These are phyloP conservation scores for Alternaria atra DNA, from an alignment of 2,329 filamentous ascomycete genomes.

Conservation along the genomic window DNA sequence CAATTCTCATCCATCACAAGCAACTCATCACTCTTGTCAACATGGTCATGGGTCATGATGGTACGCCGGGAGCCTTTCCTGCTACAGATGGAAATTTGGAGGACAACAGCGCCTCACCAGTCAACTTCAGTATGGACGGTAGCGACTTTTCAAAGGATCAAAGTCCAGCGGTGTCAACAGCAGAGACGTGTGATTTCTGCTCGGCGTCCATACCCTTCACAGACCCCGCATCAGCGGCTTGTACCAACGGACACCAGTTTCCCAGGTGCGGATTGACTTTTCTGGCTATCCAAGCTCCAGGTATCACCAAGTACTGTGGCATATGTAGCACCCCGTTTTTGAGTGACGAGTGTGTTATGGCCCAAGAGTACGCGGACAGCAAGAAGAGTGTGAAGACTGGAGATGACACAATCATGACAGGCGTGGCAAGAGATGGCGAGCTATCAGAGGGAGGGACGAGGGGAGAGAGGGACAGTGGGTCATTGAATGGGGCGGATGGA, in stretches of 20 bases:
- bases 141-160: background rate
- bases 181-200: slow-evolving; percentile 65
- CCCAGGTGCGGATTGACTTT: slow-evolving; percentile 65
- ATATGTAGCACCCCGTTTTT: slow-evolving; percentile 62
- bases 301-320: slow-evolving; percentile 63
- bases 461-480: background rate
- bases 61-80: background rate
- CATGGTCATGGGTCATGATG: slow-evolving; percentile 16
- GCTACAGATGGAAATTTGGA: background rate
- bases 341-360: slow-evolving; percentile 52
- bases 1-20: slow-evolving; percentile 31
- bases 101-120: background rate
- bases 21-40: slow-evolving; percentile 32
- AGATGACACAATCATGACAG: background rate
- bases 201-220: slow-evolving; percentile 58
- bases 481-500: background rate
- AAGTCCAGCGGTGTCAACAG: background rate
- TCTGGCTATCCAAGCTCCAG: slow-evolving; percentile 63
- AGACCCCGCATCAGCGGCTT: slow-evolving; percentile 58
- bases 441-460: background rate
- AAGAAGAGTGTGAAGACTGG: slow-evolving; percentile 3
- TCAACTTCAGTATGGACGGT: background rate
- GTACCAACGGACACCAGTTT: slow-evolving; percentile 62
- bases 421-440: background rate
- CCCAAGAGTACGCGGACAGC: slow-evolving; percentile 27